A percentile compares a stretch with the other conserved stretches of the same genome.
Evolutionary conservation across 306 rosid species (phyloP).

Genomic region (Vigna nakashimae): DNA sequence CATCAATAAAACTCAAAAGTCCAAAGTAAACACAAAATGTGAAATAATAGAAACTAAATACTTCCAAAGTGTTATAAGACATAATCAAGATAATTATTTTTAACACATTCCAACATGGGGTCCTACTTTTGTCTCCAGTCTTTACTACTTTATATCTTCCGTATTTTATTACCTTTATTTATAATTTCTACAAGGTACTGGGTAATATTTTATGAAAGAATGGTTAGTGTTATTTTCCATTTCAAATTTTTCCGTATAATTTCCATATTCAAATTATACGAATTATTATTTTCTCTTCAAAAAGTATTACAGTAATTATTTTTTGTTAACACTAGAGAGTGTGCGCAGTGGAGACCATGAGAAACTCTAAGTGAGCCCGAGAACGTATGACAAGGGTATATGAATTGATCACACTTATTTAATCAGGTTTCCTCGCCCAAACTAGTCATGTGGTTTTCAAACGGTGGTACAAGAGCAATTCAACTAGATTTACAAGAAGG

Average conservation of each 20-base stretch:
- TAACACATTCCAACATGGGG: too few species aligned
- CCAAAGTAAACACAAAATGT: too few species aligned
- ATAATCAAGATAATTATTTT: too few species aligned
- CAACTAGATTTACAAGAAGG: neutral
- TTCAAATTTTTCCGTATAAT: too few species aligned
- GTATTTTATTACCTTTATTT: too few species aligned
- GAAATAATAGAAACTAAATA: too few species aligned
- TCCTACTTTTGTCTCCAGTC: neutral
- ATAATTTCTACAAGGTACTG: too few species aligned
- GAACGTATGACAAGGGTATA: neutral
- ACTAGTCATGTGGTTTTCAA: neutral
- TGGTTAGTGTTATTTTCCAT: too few species aligned
- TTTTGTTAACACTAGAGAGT: neutral
- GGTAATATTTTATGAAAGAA: too few species aligned
- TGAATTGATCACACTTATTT: neutral
- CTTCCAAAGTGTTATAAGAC: too few species aligned
- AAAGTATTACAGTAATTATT: neutral
- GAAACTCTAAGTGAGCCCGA: neutral
- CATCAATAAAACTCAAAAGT: too few species aligned
- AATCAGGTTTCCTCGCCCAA: neutral
- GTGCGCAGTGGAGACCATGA: neutral
- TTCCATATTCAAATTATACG: too few species aligned
- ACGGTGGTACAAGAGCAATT: neutral
- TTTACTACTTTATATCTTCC: neutral
- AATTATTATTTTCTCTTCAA: neutral